phyloP scores from a whole-genome alignment of 75 land plant species.

The Pinus tabuliformis region DNA sequence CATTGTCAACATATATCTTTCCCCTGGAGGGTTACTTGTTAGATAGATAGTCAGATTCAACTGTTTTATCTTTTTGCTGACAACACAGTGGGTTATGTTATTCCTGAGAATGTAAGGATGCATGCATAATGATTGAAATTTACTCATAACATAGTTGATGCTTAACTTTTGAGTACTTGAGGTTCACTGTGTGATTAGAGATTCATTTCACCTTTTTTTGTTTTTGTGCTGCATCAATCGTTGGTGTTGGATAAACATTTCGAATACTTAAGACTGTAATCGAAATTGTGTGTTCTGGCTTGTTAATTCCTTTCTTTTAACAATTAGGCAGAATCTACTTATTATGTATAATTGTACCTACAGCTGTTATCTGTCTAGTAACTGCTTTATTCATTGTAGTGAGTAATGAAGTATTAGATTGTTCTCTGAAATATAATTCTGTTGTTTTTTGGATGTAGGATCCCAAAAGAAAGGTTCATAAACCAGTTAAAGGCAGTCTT shows the following conservation, averaged over 20 bases:
- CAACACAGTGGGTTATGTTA: no score
- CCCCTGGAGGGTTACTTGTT: no score
- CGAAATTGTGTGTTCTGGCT: not conserved
- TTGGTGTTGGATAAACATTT: not conserved
- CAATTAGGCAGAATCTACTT: not conserved
- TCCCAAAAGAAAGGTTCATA: slow-evolving; percentile 88
- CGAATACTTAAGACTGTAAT: not conserved
- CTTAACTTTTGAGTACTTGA: not conserved
- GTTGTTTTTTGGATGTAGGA: slow-evolving; percentile 43
- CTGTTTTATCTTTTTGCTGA: no score
- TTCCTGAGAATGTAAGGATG: no score
- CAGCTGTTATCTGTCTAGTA: not conserved
- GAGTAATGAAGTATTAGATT: not conserved
- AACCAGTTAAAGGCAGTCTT: slow-evolving; percentile 87
- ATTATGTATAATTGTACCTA: not conserved
- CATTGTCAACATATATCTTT: no score
- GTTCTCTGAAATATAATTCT: not conserved
- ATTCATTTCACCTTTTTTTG: not conserved
- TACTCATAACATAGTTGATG: not conserved
- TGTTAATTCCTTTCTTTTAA: not conserved
- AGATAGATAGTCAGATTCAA: no score
- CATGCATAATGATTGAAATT: not conserved
- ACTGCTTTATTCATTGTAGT: not conserved
- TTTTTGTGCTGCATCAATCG: not conserved
- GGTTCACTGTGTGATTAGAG: not conserved